These are phyloP conservation scores for Fusarium coicis DNA, from an alignment of 2,329 filamentous ascomycete genomes.

Conservation along the genomic window DNA sequence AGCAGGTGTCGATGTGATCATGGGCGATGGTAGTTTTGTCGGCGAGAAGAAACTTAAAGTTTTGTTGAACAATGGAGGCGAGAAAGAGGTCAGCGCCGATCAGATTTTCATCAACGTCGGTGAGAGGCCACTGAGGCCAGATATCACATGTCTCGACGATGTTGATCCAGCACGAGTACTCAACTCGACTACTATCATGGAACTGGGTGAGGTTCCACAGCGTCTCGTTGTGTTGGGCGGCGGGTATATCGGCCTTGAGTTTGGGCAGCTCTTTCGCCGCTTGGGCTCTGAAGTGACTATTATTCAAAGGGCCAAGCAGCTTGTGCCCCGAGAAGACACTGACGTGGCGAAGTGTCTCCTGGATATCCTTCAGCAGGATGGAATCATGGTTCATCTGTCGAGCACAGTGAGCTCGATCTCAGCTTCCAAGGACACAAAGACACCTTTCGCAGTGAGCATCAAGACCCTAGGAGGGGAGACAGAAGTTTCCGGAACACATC, in stretches of 20 bases:
- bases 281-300: constrained; percentile 61
- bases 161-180: constrained; percentile 52
- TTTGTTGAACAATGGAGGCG: constrained; percentile 43
- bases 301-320: constrained; percentile 55
- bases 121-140: constrained; percentile 54
- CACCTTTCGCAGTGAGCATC: constrained; percentile 32
- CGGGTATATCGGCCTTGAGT: constrained; percentile 64
- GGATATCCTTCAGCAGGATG: constrained; percentile 58
- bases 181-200: constrained; percentile 60
- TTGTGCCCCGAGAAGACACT: constrained; percentile 59
- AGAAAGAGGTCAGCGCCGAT: constrained; percentile 51
- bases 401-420: constrained; percentile 46
- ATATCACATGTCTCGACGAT: constrained; percentile 51
- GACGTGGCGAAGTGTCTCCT: constrained; percentile 57
- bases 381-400: constrained; percentile 55
- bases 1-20: constrained; percentile 57
- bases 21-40: constrained; percentile 57
- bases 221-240: constrained; percentile 64
- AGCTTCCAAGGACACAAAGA: constrained; percentile 2
- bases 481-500: constrained; percentile 54
- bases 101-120: constrained; percentile 60
- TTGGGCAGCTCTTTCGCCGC: constrained; percentile 62
- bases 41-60: constrained; percentile 53
- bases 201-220: constrained; percentile 56
- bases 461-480: constrained; percentile 36